phyloP scores from a whole-genome alignment of 1,284 basidiomycete species.

The Coniophora puteana region DNA sequence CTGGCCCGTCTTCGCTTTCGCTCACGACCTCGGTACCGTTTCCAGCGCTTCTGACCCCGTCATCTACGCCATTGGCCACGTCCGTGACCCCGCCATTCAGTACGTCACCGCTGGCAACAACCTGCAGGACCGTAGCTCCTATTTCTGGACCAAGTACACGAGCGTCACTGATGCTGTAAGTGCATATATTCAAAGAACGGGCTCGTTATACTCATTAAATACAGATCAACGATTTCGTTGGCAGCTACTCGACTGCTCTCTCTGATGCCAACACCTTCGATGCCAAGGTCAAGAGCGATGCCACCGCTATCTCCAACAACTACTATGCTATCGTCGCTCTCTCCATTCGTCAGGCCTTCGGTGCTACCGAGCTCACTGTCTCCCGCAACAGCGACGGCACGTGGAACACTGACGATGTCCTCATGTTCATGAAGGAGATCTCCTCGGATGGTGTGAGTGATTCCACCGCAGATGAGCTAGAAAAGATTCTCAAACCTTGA shows the following conservation, averaged over 20 bases:
- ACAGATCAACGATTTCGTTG: conserved; percentile 55
- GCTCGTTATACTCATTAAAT: not conserved
- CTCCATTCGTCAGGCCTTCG: conserved; percentile 59
- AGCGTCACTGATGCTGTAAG: conserved; percentile 40
- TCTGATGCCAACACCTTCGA: conserved; percentile 50
- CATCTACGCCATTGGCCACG: conserved; percentile 32
- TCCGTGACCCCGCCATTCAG: conserved; percentile 30
- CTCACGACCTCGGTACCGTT: conserved; percentile 43
- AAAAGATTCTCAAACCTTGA: conserved; percentile 1
- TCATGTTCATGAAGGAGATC: conserved; percentile 70
- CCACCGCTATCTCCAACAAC: conserved; percentile 48
- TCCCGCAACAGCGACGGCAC: conserved; percentile 45
- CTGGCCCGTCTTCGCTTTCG: conserved; percentile 66
- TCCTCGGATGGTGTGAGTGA: conserved; percentile 58
- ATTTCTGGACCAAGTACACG: conserved; percentile 42
- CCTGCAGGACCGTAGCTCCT: conserved; percentile 25
- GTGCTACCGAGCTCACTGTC: conserved; percentile 59
- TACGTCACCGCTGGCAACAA: conserved; percentile 24
- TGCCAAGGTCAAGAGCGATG: conserved; percentile 48
- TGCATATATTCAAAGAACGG: conserved; percentile 3
- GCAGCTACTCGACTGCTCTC: conserved; percentile 46
- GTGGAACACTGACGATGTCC: conserved; percentile 53
- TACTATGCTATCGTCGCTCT: conserved; percentile 56
- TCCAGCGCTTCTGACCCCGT: conserved; percentile 17
- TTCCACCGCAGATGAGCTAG: conserved; percentile 1